Evolutionary conservation across 495 filamentous ascomycete species (phyloP).

Genomic region (Jackrogersella multiformis): DNA sequence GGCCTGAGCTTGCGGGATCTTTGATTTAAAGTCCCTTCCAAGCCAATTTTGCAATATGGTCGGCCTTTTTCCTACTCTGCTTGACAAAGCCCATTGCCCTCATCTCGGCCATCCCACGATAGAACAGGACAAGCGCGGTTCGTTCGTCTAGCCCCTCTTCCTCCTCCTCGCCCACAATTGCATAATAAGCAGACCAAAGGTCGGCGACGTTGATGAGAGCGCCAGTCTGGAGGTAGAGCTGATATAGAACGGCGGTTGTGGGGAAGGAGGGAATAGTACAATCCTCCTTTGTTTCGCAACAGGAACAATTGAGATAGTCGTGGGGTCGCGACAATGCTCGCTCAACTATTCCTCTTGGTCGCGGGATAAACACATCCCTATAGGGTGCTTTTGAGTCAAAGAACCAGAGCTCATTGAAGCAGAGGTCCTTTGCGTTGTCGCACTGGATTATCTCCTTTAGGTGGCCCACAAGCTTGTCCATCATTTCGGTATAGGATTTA

Average conservation of each 20-base stretch:
- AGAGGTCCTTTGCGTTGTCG: slow-evolving; percentile 68
- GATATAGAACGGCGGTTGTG: slow-evolving; percentile 83
- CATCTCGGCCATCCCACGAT: slow-evolving; percentile 82
- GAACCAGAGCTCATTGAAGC: slow-evolving; percentile 83
- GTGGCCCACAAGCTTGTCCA: slow-evolving; percentile 68
- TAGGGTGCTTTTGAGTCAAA: slow-evolving; percentile 83
- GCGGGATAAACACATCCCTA: slow-evolving; percentile 83
- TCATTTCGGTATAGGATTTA: slow-evolving; percentile 75
- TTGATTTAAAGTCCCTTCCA: slow-evolving; percentile 49
- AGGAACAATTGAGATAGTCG: slow-evolving; percentile 83
- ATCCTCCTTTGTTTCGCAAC: slow-evolving; percentile 62
- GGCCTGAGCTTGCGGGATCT: slow-evolving; percentile 1
- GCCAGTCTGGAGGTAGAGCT: slow-evolving; percentile 90
- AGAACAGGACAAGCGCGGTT: slow-evolving; percentile 76
- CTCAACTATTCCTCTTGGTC: slow-evolving; percentile 79
- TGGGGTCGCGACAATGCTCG: slow-evolving; percentile 81
- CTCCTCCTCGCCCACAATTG: slow-evolving; percentile 73
- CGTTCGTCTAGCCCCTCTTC: slow-evolving; percentile 57
- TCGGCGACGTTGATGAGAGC: slow-evolving; percentile 88
- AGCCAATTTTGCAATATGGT: slow-evolving; percentile 84
- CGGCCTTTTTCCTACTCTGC: slow-evolving; percentile 86
- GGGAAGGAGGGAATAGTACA: slow-evolving; percentile 72
- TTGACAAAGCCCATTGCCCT: slow-evolving; percentile 87
- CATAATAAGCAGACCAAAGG: slow-evolving; percentile 87
- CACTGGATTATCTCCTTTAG: slow-evolving; percentile 66